phyloP scores from a whole-genome alignment of 306 rosid genomes.

The Arachis hypogaea region DNA sequence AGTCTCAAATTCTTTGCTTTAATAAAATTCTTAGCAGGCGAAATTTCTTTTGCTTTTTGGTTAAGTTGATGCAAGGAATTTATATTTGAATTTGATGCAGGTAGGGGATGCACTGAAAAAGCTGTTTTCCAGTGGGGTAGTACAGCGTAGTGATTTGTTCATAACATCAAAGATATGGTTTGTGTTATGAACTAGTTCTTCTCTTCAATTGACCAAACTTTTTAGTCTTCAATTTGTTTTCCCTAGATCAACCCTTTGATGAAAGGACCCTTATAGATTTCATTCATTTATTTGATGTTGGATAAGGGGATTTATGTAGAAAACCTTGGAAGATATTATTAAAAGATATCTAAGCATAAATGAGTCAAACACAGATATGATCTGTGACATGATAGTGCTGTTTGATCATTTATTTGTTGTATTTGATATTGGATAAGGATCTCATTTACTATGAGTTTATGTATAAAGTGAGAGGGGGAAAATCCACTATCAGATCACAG shows the following conservation, averaged over 20 bases:
- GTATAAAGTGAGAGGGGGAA: no score
- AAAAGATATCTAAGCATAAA: no score
- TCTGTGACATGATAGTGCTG: no score
- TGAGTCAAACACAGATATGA: no score
- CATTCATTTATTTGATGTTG: neutral
- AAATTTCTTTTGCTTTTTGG: constrained; percentile 18
- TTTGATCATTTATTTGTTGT: no score
- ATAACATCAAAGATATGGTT: constrained; percentile 79
- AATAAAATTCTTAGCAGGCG: neutral
- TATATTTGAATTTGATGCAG: constrained; percentile 43
- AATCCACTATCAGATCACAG: no score
- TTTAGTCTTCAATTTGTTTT: neutral
- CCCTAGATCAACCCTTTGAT: neutral
- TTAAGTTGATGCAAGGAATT: constrained; percentile 8
- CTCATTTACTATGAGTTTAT: neutral
- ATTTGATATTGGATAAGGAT: no score
- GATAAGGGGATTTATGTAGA: neutral
- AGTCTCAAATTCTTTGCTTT: neutral
- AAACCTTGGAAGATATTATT: no score
- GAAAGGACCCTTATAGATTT: neutral
- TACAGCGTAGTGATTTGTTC: constrained; percentile 61
- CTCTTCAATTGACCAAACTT: constrained; percentile 9
- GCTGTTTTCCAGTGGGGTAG: constrained; percentile 61
- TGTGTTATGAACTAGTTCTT: constrained; percentile 21
- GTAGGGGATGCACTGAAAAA: constrained; percentile 67